phyloP scores from a whole-genome alignment of 257 asterid genomes.

The Thymus quinquecostatus region DNA sequence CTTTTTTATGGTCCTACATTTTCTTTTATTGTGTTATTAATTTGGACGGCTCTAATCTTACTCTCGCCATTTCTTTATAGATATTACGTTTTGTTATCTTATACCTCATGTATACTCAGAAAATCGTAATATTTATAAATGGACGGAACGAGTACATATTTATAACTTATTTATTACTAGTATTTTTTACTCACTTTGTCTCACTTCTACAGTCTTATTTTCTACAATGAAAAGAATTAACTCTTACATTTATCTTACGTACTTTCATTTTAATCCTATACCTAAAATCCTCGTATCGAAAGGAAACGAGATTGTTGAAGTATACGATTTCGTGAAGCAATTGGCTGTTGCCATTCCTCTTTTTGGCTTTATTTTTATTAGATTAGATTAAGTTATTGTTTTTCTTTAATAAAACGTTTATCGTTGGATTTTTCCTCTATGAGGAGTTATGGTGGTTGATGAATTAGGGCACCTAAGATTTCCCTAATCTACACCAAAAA shows the following conservation, averaged over 20 bases:
- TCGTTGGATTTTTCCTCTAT: background rate
- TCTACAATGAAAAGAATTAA: background rate
- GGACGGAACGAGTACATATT: no score
- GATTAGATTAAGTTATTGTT: no score
- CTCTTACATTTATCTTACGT: background rate
- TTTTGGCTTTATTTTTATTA: no score
- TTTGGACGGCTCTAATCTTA: background rate
- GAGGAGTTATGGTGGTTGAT: conserved; percentile 4
- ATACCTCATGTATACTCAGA: no score
- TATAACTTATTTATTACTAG: no score
- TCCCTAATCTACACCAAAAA: background rate
- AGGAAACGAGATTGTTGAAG: background rate
- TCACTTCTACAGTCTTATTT: no score
- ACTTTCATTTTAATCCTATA: no score
- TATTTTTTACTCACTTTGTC: no score
- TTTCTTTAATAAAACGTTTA: background rate
- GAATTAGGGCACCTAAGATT: background rate
- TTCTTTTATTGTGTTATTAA: background rate
- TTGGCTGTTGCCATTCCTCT: background rate
- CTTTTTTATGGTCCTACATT: background rate
- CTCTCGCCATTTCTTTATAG: background rate
- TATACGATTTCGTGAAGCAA: background rate
- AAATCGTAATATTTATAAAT: no score
- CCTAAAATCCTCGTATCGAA: no score
- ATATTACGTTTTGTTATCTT: background rate